Percentiles rank a stretch among this genome's conserved stretches.
Evolutionary conservation across 768 basidiomycete genomes (phyloP).

Genomic region (Bullera alba): DNA sequence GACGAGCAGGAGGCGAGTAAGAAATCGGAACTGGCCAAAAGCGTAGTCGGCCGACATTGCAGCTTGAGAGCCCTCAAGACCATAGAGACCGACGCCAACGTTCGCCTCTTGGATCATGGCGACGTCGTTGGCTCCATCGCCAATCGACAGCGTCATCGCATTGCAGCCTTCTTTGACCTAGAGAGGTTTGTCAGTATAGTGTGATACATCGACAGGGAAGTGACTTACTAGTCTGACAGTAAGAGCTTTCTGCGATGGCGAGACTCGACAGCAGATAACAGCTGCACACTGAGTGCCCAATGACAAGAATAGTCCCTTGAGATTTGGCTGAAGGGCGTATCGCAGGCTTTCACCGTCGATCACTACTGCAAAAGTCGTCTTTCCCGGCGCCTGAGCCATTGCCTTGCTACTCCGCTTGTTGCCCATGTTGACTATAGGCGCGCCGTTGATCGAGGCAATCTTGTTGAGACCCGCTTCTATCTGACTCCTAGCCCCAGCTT

Average conservation of each 20-base stretch:
- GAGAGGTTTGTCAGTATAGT: background rate
- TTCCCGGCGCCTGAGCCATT: conserved; percentile 37
- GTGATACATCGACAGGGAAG: conserved; percentile 3
- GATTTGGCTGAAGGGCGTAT: conserved; percentile 64
- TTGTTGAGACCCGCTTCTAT: conserved; percentile 91
- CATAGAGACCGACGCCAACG: conserved; percentile 86
- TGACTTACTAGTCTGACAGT: conserved; percentile 76
- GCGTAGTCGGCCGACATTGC: conserved; percentile 99
- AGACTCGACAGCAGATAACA: conserved; percentile 96
- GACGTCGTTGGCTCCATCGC: conserved; percentile 93
- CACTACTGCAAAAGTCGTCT: conserved; percentile 78
- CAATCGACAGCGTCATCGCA: conserved; percentile 94
- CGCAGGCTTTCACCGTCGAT: conserved; percentile 91
- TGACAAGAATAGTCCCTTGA: conserved; percentile 82
- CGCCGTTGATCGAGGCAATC: conserved; percentile 77
- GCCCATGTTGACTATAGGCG: conserved; percentile 48
- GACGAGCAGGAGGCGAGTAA: conserved; percentile 82
- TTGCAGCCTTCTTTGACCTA: conserved; percentile 92
- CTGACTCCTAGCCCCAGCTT: conserved; percentile 68
- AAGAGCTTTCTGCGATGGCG: conserved; percentile 95
- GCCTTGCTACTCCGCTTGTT: conserved; percentile 7
- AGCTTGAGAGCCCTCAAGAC: conserved; percentile 92
- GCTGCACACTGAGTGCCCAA: conserved; percentile 94
- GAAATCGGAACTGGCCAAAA: conserved; percentile 91
- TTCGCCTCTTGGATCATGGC: conserved; percentile 99